Conservation (phyloP, 176 grass and related monocot species). For the Oryza punctata region DNA sequence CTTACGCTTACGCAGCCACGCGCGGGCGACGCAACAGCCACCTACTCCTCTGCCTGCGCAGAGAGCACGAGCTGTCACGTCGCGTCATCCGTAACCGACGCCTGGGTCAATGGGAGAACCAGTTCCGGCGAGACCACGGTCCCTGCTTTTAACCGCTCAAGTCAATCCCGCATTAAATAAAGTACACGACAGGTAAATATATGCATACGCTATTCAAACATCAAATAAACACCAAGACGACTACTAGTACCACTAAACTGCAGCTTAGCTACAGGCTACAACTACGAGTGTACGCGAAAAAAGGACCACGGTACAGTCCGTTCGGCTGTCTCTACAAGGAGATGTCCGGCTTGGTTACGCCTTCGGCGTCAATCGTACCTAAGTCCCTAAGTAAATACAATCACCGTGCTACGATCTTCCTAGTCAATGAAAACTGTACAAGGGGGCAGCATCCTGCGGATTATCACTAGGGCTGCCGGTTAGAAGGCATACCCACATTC, state of each 20-base stretch:
- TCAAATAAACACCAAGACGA: background rate
- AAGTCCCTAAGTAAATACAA: constrained; percentile 27
- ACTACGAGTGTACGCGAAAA: constrained; percentile 5
- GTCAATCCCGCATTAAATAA: constrained; percentile 1
- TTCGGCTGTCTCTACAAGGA: background rate
- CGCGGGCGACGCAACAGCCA: background rate
- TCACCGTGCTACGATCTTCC: background rate
- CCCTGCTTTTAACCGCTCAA: background rate
- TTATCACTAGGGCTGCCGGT: constrained; percentile 8
- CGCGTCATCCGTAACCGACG: background rate
- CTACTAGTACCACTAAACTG: background rate
- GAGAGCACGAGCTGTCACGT: background rate
- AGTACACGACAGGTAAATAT: background rate
- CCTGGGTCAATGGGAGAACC: background rate
- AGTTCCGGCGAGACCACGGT: background rate
- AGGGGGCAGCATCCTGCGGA: background rate
- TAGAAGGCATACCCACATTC: background rate
- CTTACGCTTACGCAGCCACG: background rate
- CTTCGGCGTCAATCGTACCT: constrained; percentile 21
- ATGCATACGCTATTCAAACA: background rate
- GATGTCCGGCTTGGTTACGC: constrained; percentile 16
- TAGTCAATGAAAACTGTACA: constrained; percentile 44
- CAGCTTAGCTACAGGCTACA: constrained; percentile 9
- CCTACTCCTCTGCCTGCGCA: background rate
- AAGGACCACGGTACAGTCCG: background rate